Percentiles rank a stretch among this genome's conserved stretches.
These are phyloP conservation scores for Rhynchospora tenuis DNA, from an alignment of 176 grass and related monocot genomes.

Conservation along the genomic window DNA sequence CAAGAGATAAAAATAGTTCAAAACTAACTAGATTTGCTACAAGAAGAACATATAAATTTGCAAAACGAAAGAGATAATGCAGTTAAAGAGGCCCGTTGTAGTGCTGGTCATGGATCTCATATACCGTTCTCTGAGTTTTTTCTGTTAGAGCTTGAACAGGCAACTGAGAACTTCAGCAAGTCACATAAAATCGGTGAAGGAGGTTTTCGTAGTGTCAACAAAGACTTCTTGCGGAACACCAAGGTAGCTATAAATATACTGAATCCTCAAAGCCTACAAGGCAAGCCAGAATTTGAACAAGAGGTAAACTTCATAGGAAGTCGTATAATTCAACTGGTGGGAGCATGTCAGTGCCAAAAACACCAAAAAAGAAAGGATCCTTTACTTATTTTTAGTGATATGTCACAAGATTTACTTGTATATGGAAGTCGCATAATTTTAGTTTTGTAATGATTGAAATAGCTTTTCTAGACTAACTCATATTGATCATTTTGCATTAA, in stretches of 20 bases:
- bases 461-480: not conserved
- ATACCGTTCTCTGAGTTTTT: constrained; percentile 29
- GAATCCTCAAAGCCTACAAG: constrained; percentile 43
- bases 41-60: constrained; percentile 24
- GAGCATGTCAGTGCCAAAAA: not conserved
- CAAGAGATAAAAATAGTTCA: not conserved
- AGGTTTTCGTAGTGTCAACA: constrained; percentile 58
- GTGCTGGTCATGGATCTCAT: not conserved
- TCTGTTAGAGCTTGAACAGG: constrained; percentile 38
- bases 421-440: not conserved
- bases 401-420: not conserved
- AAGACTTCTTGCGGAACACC: constrained; percentile 49
- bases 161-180: constrained; percentile 44
- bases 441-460: not conserved
- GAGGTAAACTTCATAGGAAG: constrained; percentile 1
- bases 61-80: constrained; percentile 26
- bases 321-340: not conserved
- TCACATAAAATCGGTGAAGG: constrained; percentile 43
- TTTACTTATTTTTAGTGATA: not conserved
- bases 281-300: constrained; percentile 32
- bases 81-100: constrained; percentile 24
- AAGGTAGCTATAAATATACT: constrained; percentile 58
- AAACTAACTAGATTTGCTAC: not conserved
- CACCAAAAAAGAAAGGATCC: not conserved
- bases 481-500: not conserved